Percentiles rank a stretch among this genome's conserved stretches.
Evolutionary conservation across 2,329 filamentous ascomycete genomes (phyloP).

Genomic region (Alternaria longipes): DNA sequence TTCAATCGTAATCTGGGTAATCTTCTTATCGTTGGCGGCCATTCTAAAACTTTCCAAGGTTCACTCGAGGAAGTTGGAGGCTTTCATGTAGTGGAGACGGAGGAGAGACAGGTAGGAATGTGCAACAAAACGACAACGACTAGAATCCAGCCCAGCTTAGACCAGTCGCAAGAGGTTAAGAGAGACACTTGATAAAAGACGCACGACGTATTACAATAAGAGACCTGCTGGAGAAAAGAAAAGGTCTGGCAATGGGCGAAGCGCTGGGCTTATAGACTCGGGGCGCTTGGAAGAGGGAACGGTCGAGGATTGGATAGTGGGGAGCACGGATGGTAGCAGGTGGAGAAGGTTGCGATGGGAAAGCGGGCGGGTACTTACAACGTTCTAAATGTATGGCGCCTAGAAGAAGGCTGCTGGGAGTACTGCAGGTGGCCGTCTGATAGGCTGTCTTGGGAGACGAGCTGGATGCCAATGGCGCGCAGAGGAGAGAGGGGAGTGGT

Average conservation of each 20-base stretch:
- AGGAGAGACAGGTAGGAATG: slow-evolving; percentile 25
- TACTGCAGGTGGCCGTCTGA: slow-evolving; percentile 43
- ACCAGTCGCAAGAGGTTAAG: slow-evolving; percentile 42
- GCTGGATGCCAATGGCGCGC: slow-evolving; percentile 42
- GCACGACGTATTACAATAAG: slow-evolving; percentile 53
- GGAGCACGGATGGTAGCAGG: slow-evolving; percentile 39
- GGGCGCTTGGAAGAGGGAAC: slow-evolving; percentile 48
- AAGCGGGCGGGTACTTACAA: slow-evolving; percentile 53
- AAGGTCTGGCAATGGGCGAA: slow-evolving; percentile 46
- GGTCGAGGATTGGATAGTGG: slow-evolving; percentile 41
- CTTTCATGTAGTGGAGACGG: slow-evolving; percentile 42
- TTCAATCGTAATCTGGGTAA: slow-evolving; percentile 52
- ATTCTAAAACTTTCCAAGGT: slow-evolving; percentile 52
- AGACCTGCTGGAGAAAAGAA: slow-evolving; percentile 53
- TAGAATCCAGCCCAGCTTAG: slow-evolving; percentile 52
- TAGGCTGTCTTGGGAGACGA: slow-evolving; percentile 46
- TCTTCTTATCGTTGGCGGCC: slow-evolving; percentile 58
- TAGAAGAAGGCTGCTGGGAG: slow-evolving; percentile 43
- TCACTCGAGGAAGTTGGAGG: slow-evolving; percentile 43
- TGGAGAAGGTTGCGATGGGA: slow-evolving; percentile 46
- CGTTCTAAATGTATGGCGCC: slow-evolving; percentile 50
- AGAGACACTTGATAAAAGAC: slow-evolving; percentile 43
- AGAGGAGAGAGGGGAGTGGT: slow-evolving; percentile 37
- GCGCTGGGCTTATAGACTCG: slow-evolving; percentile 52
- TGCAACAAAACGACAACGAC: slow-evolving; percentile 46